Evolutionary conservation across 106 monocot species (phyloP), one percentile per base, ranked within the genome.

Genomic region (Dioscorea dumetorum): DNA sequence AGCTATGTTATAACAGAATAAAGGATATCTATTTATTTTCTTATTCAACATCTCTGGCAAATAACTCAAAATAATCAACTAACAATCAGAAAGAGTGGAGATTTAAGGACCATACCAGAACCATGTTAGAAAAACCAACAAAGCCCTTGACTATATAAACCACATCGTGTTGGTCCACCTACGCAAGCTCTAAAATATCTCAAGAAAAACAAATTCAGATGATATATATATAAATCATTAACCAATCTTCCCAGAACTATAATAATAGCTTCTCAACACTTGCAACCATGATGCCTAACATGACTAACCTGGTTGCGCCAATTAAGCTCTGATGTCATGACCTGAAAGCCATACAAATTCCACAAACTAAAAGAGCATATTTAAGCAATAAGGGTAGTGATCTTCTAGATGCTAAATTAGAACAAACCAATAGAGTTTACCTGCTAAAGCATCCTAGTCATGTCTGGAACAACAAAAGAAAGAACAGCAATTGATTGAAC

Each of bases 21-120:
- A 12, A 22, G 4, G 22, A 20, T 7, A 59, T 11, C 41, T 41
- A 28, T 41, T 8, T 41, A 41, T 3, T 3, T 3, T 41, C 10
- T 10, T 10, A 41, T 41, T 41, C 41, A 41, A 10, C 41, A 41
- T 41, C 41, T 41, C 41, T 41, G 10, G 41, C 41, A 41, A 5
- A 5, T 41, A 5, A 15, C 69, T 61, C 51, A 33, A 62, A 60
- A 56, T 52, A 48, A 80, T 81, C 57, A 76, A 62, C 65, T 41
- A 62, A 14, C 54, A 76, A 61, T 67, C 60, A 81, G 53, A n/a
- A 60, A 8, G 49, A 76, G 62, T 34, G 67, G 8, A 70, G 65
- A 73, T 73, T 73, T 20, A 72, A 66, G n/a, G 65, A 66, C 63
- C 81, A 76, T 76, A 82, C 81, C 82, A 77, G 73, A 60, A 58